Percentiles rank a stretch among this genome's conserved stretches.
These are phyloP conservation scores for Pilaira anomala DNA, from an alignment of 192 early-diverging fungal genomes.

Conservation along the genomic window DNA sequence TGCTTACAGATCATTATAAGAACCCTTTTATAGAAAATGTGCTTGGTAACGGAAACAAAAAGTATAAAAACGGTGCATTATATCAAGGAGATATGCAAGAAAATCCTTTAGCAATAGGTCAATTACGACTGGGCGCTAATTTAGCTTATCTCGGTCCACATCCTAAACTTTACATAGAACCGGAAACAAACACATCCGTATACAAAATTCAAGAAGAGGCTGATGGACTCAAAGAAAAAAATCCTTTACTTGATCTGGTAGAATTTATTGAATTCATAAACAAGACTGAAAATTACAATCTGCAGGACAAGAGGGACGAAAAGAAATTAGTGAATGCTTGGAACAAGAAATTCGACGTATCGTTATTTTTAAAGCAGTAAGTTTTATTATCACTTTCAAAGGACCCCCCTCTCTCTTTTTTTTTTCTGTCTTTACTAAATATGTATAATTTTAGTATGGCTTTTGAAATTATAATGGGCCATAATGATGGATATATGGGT, in stretches of 20 bases:
- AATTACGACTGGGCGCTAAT: slow-evolving; percentile 1
- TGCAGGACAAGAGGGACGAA: not conserved
- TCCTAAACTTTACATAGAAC: not conserved
- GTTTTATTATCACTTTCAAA: not conserved
- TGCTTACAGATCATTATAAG: slow-evolving; percentile 42
- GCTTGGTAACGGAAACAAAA: slow-evolving; percentile 21
- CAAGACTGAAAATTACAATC: not conserved
- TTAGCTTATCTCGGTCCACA: slow-evolving; percentile 9
- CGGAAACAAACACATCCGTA: not conserved
- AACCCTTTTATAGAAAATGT: slow-evolving; percentile 38
- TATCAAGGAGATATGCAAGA: slow-evolving; percentile 15
- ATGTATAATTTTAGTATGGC: slow-evolving; percentile 19
- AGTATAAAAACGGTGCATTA: slow-evolving; percentile 7
- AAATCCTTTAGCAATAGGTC: slow-evolving; percentile 3
- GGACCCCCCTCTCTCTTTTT: too few species aligned
- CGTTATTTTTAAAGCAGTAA: slow-evolving; percentile 26
- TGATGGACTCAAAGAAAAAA: not conserved
- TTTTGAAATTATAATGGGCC: slow-evolving; percentile 36
- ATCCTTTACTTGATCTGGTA: not conserved
- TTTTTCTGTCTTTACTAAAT: not conserved
- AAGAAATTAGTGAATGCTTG: slow-evolving; percentile 2
- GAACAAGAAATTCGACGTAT: slow-evolving; percentile 19
- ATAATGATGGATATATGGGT: slow-evolving; percentile 34
- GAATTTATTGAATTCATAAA: not conserved
- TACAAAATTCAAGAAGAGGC: slow-evolving; percentile 3